Evolutionary conservation across 495 filamentous ascomycete species (phyloP).

Genomic region (Penicillium flavigenum): DNA sequence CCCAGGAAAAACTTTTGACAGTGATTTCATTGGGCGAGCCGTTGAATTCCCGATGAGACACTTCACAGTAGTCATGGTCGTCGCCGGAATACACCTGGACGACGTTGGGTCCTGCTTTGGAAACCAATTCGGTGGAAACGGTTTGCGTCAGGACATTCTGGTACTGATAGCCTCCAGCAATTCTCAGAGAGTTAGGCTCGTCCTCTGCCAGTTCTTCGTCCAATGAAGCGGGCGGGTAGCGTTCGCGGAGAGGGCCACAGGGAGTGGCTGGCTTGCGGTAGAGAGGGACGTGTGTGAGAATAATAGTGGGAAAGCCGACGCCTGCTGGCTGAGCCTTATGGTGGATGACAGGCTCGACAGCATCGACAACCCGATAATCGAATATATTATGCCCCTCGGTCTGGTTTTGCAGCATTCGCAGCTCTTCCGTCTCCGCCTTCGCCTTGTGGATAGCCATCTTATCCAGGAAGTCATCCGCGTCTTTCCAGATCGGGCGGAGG

Average conservation of each 20-base stretch:
- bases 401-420: constrained; percentile 42
- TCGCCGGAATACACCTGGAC: constrained; percentile 87
- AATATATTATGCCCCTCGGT: constrained; percentile 44
- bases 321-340: constrained; percentile 25
- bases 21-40: constrained; percentile 81
- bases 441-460: constrained; percentile 50
- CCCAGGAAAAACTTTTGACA: constrained; percentile 90
- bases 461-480: constrained; percentile 74
- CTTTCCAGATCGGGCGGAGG: constrained; percentile 67
- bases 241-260: constrained; percentile 87
- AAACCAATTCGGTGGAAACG: constrained; percentile 69
- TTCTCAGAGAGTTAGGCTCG: constrained; percentile 70
- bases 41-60: constrained; percentile 68
- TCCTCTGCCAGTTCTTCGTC: constrained; percentile 65
- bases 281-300: constrained; percentile 89
- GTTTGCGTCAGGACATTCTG: constrained; percentile 83
- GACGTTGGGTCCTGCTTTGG: constrained; percentile 69
- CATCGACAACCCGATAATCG: constrained; percentile 44
- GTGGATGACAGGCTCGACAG: constrained; percentile 27
- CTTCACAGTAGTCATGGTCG: constrained; percentile 97
- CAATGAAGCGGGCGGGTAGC: constrained; percentile 63
- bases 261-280: constrained; percentile 78
- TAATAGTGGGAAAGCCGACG: constrained; percentile 70
- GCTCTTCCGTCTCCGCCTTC: constrained; percentile 42
- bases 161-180: constrained; percentile 85